Conservation (phyloP, 208 protist genomes). For the Crithidia thermophila region DNA sequence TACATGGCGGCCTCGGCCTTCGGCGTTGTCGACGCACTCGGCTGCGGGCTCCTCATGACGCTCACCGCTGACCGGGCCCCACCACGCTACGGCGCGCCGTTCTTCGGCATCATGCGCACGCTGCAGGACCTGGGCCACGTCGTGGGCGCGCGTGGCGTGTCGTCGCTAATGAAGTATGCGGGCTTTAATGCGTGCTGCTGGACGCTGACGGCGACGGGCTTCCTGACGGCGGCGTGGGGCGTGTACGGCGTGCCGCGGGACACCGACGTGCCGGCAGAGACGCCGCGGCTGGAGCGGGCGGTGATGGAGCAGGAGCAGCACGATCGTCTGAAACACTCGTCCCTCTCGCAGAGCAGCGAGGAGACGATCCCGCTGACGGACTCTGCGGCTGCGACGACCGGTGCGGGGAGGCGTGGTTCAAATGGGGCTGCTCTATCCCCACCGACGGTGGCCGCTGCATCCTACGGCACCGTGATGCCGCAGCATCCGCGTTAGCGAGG, state of each 20-base stretch:
- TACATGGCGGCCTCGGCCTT: constrained; percentile 58
- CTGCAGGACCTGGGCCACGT: constrained; percentile 83
- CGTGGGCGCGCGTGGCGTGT: constrained; percentile 44
- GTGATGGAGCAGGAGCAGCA: constrained; percentile 9
- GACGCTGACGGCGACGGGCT: constrained; percentile 44
- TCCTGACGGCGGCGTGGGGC: constrained; percentile 58
- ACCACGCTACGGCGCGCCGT: constrained; percentile 50
- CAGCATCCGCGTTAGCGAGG: too few species aligned
- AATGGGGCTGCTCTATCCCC: too few species aligned
- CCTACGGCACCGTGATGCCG: too few species aligned
- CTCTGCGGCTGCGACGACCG: too few species aligned
- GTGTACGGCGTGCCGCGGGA: constrained; percentile 47
- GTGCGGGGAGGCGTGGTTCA: too few species aligned
- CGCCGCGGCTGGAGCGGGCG: constrained; percentile 29
- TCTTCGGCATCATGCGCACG: constrained; percentile 88
- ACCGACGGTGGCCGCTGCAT: too few species aligned
- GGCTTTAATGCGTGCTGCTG: constrained; percentile 49
- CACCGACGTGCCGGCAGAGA: constrained; percentile 21
- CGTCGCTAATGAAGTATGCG: constrained; percentile 37
- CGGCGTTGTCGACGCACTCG: constrained; percentile 70
- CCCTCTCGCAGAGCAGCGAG: constrained; percentile 9
- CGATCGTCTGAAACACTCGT: neutral
- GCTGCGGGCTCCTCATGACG: constrained; percentile 86
- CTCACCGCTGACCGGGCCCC: constrained; percentile 74
- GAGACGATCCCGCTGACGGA: constrained; percentile 16